Percentiles rank a stretch among this genome's conserved stretches.
Evolutionary conservation across 768 basidiomycete genomes (phyloP).

Genomic region (Butyriboletus loyo): DNA sequence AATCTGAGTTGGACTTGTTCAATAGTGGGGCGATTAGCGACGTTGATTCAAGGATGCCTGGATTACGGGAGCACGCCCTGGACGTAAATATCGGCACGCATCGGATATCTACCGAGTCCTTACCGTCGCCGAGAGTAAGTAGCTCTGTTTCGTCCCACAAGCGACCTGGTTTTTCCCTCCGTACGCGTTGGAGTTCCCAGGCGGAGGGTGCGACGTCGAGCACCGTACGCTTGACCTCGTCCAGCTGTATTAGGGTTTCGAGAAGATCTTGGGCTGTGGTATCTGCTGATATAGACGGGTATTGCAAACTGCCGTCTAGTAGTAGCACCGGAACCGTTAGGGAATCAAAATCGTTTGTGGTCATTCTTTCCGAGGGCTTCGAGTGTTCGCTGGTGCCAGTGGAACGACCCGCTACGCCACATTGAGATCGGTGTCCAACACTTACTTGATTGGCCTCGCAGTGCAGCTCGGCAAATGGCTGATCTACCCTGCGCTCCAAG

Average conservation of each 20-base stretch:
- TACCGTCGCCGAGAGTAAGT: conserved; percentile 61
- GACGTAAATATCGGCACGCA: conserved; percentile 11
- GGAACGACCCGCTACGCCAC: not conserved
- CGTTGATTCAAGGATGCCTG: conserved; percentile 50
- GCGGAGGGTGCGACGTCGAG: conserved; percentile 54
- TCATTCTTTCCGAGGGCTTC: conserved; percentile 7
- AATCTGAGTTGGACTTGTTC: conserved; percentile 34
- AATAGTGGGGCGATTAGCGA: conserved; percentile 53
- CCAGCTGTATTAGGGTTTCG: conserved; percentile 42
- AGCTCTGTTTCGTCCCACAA: conserved; percentile 74
- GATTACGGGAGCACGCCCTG: not conserved
- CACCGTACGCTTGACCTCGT: conserved; percentile 51
- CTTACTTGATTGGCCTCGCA: not conserved
- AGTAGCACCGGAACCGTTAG: conserved; percentile 59
- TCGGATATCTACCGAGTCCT: conserved; percentile 9
- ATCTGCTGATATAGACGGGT: conserved; percentile 52
- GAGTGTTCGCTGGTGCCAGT: not conserved
- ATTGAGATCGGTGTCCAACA: not conserved
- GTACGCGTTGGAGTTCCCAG: conserved; percentile 70
- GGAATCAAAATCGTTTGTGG: conserved; percentile 31
- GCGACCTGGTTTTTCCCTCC: conserved; percentile 55
- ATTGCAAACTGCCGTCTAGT: conserved; percentile 57
- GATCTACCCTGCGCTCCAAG: not conserved
- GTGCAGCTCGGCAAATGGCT: not conserved
- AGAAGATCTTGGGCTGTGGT: conserved; percentile 63